Evolutionary conservation across 202 grass and related monocot species (phyloP).

Genomic region (Cymbopogon flexuosus): DNA sequence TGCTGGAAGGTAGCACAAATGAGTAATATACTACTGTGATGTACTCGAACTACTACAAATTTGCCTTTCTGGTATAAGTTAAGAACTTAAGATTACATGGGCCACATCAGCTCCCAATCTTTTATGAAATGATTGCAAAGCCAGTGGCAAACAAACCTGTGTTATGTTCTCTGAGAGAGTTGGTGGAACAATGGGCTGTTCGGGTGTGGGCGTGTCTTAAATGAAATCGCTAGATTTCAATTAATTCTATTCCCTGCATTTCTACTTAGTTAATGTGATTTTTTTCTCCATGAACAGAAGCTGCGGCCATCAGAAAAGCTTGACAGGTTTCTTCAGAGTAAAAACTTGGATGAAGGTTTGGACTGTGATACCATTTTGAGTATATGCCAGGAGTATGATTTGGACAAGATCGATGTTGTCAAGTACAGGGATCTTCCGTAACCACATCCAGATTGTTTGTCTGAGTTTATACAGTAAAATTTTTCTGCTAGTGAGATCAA

Average conservation of each 20-base stretch:
- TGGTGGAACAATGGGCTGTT: not conserved
- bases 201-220: not conserved
- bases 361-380: slow-evolving; percentile 58
- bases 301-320: slow-evolving; percentile 58
- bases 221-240: not conserved
- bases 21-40: not conserved
- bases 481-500: slow-evolving; percentile 9
- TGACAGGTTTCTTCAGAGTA: slow-evolving; percentile 43
- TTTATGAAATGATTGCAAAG: not conserved
- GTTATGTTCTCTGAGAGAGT: not conserved
- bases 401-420: slow-evolving; percentile 73
- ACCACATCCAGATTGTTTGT: slow-evolving; percentile 20
- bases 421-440: slow-evolving; percentile 75
- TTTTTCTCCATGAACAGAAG: slow-evolving; percentile 42
- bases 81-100: slow-evolving; percentile 1
- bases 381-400: slow-evolving; percentile 59
- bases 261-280: not conserved
- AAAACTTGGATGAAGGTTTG: slow-evolving; percentile 55
- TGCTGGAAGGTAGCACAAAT: not conserved
- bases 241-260: not conserved
- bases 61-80: slow-evolving; percentile 13
- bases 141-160: not conserved
- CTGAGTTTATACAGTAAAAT: slow-evolving; percentile 22
- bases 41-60: not conserved
- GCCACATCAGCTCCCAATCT: not conserved